These are phyloP conservation scores for Penicillium aurantiogriseum DNA, from an alignment of 2,329 filamentous ascomycete genomes.

Conservation along the genomic window DNA sequence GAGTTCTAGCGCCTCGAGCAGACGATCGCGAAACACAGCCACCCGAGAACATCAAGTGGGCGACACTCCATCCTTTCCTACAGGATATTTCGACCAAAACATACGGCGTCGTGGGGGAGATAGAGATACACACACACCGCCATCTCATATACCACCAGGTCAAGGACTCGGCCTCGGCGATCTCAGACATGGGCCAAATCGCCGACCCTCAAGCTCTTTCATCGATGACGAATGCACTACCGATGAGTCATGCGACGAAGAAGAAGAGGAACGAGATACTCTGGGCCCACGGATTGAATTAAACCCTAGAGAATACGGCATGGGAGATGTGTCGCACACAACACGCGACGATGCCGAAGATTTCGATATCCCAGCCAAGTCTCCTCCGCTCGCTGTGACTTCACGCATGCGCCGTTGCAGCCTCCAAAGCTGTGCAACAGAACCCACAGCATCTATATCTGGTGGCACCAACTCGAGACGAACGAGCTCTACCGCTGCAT, in stretches of 20 bases:
- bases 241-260: slow-evolving; percentile 28
- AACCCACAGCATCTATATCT: slow-evolving; percentile 26
- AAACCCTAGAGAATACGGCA: slow-evolving; percentile 5
- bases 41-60: background rate
- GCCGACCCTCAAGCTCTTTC: background rate
- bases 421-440: slow-evolving; percentile 31
- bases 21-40: slow-evolving; percentile 1
- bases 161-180: slow-evolving; percentile 19
- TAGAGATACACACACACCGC: background rate
- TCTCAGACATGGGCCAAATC: background rate
- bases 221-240: slow-evolving; percentile 1
- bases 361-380: slow-evolving; percentile 31
- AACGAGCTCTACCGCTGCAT: slow-evolving; percentile 34
- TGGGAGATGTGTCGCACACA: slow-evolving; percentile 6
- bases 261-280: slow-evolving; percentile 20
- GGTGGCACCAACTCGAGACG: slow-evolving; percentile 33
- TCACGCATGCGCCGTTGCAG: slow-evolving; percentile 40
- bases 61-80: slow-evolving; percentile 19
- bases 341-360: slow-evolving; percentile 17
- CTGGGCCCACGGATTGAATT: slow-evolving; percentile 7
- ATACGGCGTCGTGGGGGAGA: slow-evolving; percentile 25
- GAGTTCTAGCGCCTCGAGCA: background rate
- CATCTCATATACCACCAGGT: background rate
- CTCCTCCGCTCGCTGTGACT: slow-evolving; percentile 38
- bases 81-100: slow-evolving; percentile 33